A percentile compares a stretch with the other conserved stretches of the same genome.
phyloP scores from a whole-genome alignment of 306 rosid species.

The Trifolium fragiferum region DNA sequence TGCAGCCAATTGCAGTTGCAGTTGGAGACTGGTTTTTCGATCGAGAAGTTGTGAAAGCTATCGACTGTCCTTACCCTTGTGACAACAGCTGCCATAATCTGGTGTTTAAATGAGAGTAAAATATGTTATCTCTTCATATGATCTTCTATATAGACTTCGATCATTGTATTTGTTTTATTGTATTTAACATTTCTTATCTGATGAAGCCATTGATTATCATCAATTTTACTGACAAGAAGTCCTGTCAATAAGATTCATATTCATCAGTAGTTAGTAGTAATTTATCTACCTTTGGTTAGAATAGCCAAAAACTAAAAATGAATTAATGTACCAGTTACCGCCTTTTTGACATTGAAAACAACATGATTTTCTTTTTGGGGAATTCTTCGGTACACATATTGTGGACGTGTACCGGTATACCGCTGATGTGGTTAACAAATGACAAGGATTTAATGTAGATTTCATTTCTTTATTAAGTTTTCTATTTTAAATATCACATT shows the following conservation, averaged over 20 bases:
- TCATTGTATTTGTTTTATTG: slow-evolving; percentile 29
- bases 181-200: slow-evolving; percentile 41
- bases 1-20: slow-evolving; percentile 84
- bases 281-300: slow-evolving; percentile 17
- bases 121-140: slow-evolving; percentile 31
- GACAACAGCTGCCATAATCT: slow-evolving; percentile 86
- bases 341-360: slow-evolving; percentile 4
- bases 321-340: neutral
- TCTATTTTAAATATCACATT: too few relatives aligned
- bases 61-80: slow-evolving; percentile 94
- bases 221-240: slow-evolving; percentile 34
- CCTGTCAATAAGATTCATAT: slow-evolving; percentile 11
- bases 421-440: too few relatives aligned
- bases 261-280: slow-evolving; percentile 32
- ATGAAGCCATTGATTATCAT: slow-evolving; percentile 20
- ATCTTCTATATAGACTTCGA: neutral
- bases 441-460: too few relatives aligned
- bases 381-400: too few relatives aligned
- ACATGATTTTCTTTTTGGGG: too few relatives aligned
- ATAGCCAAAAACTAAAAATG: slow-evolving; percentile 4
- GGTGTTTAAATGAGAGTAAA: slow-evolving; percentile 67
- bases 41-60: slow-evolving; percentile 64
- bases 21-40: slow-evolving; percentile 94
- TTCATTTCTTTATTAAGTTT: too few relatives aligned
- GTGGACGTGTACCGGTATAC: too few relatives aligned